These are phyloP conservation scores for Erodium maritimum DNA, from an alignment of 345 rosid genomes.

Conservation along the genomic window DNA sequence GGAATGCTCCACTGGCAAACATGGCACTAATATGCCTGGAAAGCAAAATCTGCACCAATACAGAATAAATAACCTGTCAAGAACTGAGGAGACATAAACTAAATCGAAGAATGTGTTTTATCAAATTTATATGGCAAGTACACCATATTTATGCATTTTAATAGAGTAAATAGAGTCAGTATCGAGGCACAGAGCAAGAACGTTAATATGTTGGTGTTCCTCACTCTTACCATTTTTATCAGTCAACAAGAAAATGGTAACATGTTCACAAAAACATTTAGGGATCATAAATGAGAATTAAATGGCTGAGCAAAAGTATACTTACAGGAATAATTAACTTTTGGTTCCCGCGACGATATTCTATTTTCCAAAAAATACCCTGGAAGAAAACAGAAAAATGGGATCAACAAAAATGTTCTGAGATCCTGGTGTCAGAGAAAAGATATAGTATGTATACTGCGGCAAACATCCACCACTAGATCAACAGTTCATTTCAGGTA, in stretches of 20 bases:
- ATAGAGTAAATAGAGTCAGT: too few species aligned
- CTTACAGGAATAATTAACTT: constrained; percentile 87
- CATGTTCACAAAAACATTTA: too few species aligned
- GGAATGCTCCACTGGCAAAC: constrained; percentile 71
- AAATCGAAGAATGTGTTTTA: background rate
- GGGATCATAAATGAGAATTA: constrained; percentile 2
- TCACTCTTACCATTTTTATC: too few species aligned
- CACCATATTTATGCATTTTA: too few species aligned
- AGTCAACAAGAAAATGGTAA: too few species aligned
- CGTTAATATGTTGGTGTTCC: too few species aligned
- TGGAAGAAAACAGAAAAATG: constrained; percentile 17
- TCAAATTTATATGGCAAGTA: too few species aligned
- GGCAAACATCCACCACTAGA: background rate
- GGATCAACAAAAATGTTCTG: background rate
- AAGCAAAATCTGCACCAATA: constrained; percentile 70
- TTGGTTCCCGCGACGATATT: constrained; percentile 75
- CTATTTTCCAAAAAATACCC: constrained; percentile 91
- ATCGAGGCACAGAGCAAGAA: too few species aligned
- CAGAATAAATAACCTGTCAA: constrained; percentile 5
- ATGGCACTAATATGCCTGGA: constrained; percentile 42
- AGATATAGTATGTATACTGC: too few species aligned
- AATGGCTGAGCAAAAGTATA: constrained; percentile 8
- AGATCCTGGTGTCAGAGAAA: background rate
- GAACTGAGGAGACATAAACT: background rate
- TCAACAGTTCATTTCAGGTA: background rate